Percentiles rank a stretch among this genome's conserved stretches.
phyloP scores from a whole-genome alignment of 2,329 filamentous ascomycete species.

The Fusarium veterinarium region DNA sequence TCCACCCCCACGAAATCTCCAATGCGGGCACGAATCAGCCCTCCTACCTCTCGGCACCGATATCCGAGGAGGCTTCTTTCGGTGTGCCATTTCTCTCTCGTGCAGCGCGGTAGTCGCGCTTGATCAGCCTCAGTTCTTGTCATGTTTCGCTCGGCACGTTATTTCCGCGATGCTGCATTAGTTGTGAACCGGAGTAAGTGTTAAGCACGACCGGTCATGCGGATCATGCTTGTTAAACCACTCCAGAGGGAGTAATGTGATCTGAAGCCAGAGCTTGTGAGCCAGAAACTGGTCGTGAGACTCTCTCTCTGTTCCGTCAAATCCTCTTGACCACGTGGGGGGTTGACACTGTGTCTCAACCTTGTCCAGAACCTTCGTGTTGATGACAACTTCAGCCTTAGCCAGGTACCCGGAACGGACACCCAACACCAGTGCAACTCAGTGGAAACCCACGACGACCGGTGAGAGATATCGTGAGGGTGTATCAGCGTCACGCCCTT shows the following conservation, averaged over 20 bases:
- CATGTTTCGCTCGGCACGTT: conserved; percentile 27
- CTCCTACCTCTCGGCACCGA: conserved; percentile 25
- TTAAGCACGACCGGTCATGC: conserved; percentile 4
- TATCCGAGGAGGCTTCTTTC: conserved; percentile 23
- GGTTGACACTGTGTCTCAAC: neutral
- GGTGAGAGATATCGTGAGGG: neutral
- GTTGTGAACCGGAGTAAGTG: neutral
- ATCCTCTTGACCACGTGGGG: neutral
- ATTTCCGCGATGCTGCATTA: conserved; percentile 31
- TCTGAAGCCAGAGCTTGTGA: neutral
- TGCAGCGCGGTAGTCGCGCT: conserved; percentile 1
- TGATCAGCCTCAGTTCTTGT: conserved; percentile 27
- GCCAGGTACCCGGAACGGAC: neutral
- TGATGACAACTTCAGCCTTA: neutral
- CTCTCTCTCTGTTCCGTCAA: neutral
- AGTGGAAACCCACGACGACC: neutral
- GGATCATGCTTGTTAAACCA: neutral
- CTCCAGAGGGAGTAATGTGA: neutral
- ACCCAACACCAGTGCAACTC: neutral
- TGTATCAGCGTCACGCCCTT: neutral
- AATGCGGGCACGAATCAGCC: conserved; percentile 40
- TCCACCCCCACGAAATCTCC: conserved; percentile 17
- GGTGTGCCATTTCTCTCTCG: conserved; percentile 15
- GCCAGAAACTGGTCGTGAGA: neutral
- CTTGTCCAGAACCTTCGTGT: neutral